Evolutionary conservation across 2,329 filamentous ascomycete genomes (phyloP), one percentile per base, ranked within the genome.

Genomic region (Calonectria fujianensis): DNA sequence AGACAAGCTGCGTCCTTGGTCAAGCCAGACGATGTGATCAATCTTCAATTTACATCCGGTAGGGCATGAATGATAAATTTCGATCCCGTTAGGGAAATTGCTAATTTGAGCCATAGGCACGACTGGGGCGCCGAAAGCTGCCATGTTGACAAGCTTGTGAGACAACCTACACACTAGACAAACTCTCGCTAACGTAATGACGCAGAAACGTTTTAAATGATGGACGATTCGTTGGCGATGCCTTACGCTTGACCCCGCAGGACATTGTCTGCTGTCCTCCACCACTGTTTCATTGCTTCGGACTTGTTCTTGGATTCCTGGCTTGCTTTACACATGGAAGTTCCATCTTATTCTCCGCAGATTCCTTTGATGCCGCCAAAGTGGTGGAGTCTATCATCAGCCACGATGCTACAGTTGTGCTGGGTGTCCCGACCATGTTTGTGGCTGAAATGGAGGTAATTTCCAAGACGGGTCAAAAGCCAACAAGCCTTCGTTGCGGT

Each of bases 291-390:
- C 92, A 93, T 81, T 94, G 93, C 82, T 95, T 95, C 78, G 93
- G 93, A n/a, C 90, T 91, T 72, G 92, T 94, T 31, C 84, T 94
- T 2, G 93, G 93, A 11, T 93, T 93, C 79, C 92, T 94, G 88
- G 92, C 93, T 0, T 93, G 91, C 1, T 90, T 92, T 14, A 93
- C 92, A 0, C 92, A 94, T 72, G 90, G 84, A 54, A 78, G 90
- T 1, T 85, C 90, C 18, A 93, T 95, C 65, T 90, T 94, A 9
- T 72, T 72, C 24, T 32, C 70, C 8, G 51, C 70, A 1, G 70
- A 72, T 29, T n/a, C 39, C 4, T 72, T 72, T 54, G 39, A 68
- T 39, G 63, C 70, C 7, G 35, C 31, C 3, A 48, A 50, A 24
- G 64, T 63, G 32, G 35, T 72, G 7, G 54, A 61, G 29, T 37